phyloP scores from a whole-genome alignment of 805 yeast species.

The Pichia nakasei region DNA sequence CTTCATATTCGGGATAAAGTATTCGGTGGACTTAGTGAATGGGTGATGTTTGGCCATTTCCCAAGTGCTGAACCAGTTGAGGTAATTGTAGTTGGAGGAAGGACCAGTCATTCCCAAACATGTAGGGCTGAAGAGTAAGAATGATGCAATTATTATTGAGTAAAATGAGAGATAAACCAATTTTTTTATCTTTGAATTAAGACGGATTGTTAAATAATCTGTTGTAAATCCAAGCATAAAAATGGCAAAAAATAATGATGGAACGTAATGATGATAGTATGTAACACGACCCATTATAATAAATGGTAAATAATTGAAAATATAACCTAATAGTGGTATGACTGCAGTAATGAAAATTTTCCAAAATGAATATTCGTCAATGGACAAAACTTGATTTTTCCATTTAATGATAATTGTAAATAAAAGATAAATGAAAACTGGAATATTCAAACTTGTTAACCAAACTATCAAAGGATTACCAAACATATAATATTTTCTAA shows the following conservation, averaged over 20 bases:
- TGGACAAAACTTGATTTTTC: conserved; percentile 45
- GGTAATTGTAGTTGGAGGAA: conserved; percentile 29
- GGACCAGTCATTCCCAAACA: conserved; percentile 60
- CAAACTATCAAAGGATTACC: conserved; percentile 60
- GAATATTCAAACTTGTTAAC: conserved; percentile 46
- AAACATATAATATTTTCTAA: conserved; percentile 53
- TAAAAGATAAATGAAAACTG: conserved; percentile 27
- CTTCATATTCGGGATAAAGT: neutral
- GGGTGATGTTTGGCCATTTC: conserved; percentile 14
- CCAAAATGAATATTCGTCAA: conserved; percentile 21
- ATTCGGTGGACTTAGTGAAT: neutral
- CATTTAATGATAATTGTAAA: conserved; percentile 35
- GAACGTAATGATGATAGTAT: conserved; percentile 78
- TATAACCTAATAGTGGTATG: conserved; percentile 77
- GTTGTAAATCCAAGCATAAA: conserved; percentile 44
- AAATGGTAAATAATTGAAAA: conserved; percentile 68
- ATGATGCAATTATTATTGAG: conserved; percentile 38
- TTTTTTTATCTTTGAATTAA: conserved; percentile 22
- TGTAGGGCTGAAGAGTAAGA: conserved; percentile 53
- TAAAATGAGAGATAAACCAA: conserved; percentile 34
- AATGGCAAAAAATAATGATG: conserved; percentile 73
- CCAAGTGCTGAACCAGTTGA: conserved; percentile 45
- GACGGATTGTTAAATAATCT: conserved; percentile 33
- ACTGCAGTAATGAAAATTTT: conserved; percentile 50
- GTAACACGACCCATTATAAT: conserved; percentile 80